These are phyloP conservation scores for Solanum corneliomulleri DNA, from an alignment of 257 asterid species.

Conservation along the genomic window DNA sequence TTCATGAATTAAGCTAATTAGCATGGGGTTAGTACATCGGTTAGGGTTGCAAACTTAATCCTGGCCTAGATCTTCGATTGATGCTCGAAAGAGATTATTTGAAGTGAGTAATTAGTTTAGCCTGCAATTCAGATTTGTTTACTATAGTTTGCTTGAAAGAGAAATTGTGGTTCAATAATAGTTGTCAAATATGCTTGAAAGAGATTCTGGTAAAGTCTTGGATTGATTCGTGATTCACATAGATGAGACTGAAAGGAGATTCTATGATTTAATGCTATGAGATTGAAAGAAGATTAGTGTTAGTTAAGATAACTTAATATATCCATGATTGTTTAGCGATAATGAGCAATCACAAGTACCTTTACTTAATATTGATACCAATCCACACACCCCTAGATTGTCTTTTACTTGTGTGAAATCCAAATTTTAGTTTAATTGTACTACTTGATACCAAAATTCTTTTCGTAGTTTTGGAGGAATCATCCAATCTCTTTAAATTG, in stretches of 20 bases:
- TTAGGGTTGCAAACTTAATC: background rate
- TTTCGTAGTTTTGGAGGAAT: background rate
- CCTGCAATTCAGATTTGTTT: background rate
- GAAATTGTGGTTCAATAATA: background rate
- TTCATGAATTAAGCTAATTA: background rate
- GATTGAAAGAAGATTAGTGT: background rate
- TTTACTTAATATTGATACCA: background rate
- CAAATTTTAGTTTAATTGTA: background rate
- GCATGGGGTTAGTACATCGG: background rate
- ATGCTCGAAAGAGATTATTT: background rate
- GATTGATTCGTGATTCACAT: background rate
- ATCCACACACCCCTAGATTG: background rate
- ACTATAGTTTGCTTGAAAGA: background rate
- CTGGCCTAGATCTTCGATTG: background rate
- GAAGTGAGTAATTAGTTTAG: background rate
- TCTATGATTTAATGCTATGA: background rate
- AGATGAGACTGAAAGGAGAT: background rate
- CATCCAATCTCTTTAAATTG: background rate
- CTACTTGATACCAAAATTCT: background rate
- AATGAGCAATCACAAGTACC: background rate
- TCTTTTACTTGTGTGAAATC: background rate
- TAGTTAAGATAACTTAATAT: background rate
- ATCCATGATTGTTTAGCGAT: background rate
- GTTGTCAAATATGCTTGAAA: background rate
- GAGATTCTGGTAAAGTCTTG: background rate